Base-by-base conservation (phyloP, 208 protist species). In the Acanthamoeba royreba region DNA sequence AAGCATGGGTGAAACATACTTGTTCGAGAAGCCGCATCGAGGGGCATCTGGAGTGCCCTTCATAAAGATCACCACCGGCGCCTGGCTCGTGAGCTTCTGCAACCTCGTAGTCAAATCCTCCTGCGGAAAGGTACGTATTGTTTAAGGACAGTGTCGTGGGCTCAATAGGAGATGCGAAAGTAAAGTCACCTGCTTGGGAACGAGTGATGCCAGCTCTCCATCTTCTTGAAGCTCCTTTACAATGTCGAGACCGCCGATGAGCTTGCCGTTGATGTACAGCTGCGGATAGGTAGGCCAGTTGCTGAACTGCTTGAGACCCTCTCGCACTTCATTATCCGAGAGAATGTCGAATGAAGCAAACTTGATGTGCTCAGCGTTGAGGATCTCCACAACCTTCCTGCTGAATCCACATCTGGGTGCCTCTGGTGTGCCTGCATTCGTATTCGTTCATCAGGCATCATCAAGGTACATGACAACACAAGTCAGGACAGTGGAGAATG, bases 251-350 rank as follows among this genome's bases (percentile, higher is more conserved):
- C 97, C 97, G 83, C 97, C 97, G 33, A 98, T 74, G 40, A 98
- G 93, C 93, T 97, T 94, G 42, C 97, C 97, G 13, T 97, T 96
- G 8, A 96, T 92, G 81, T 98, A 98, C 8, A 98, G 79, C 96
- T 98, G 97, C 55, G 97, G 97, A 93, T 96, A 98, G 28, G 97
- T 98, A 42, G 96, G 96, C 97, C 97, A 98, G 46, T 98, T 95
- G 1, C 90, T 96, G 52, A 89, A 97, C 61, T 79, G 95, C 95
- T 94, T 96, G 55, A 97, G 90, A 15, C 69, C 87, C 53, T 93
- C 66, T 15, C 93, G 93, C 93, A 92, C 55, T n/a, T 93, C 66
- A 31, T 58, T 58, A 43, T 92, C 93, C 8, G 4, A 63, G 58
- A 94, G 92, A 74, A 94, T 94, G 74, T 94, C 92, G 35, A 89